Conservation (phyloP, 352 stramenopile genomes). For the Phytopythium aichiense region DNA sequence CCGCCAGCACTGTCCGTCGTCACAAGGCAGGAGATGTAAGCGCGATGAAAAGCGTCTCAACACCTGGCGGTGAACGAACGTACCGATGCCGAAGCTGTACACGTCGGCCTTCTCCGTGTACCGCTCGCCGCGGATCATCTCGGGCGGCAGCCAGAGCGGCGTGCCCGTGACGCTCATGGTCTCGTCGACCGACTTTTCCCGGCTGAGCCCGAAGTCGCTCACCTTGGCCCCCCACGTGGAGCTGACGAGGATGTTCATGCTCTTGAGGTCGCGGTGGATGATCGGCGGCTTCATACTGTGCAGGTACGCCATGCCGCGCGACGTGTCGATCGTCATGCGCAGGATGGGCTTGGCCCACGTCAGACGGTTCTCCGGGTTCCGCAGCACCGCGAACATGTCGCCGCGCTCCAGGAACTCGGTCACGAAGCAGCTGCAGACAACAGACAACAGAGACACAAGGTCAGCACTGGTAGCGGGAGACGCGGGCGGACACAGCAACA, state of each 20-base stretch:
- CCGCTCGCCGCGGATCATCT: conserved; percentile 87
- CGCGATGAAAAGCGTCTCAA: too few relatives aligned
- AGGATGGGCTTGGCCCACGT: conserved; percentile 85
- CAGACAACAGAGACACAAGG: background rate
- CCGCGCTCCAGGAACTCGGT: conserved; percentile 84
- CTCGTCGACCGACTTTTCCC: conserved; percentile 93
- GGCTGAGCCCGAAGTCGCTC: conserved; percentile 96
- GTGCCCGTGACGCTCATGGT: conserved; percentile 92
- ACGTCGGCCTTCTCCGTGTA: conserved; percentile 89
- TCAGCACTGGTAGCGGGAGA: background rate
- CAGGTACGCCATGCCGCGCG: conserved; percentile 96
- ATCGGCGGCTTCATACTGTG: conserved; percentile 97
- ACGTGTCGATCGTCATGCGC: conserved; percentile 88
- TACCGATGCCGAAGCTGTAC: conserved; percentile 87
- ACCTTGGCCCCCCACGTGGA: conserved; percentile 92
- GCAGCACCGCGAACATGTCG: conserved; percentile 78
- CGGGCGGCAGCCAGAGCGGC: conserved; percentile 77
- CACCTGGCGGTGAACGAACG: background rate
- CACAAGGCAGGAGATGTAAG: background rate
- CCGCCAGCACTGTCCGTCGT: conserved; percentile 55
- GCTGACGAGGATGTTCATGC: conserved; percentile 88
- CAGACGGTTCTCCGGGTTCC: conserved; percentile 75
- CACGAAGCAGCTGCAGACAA: conserved; percentile 70
- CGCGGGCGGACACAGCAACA: background rate
- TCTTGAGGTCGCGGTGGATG: conserved; percentile 98